Evolutionary conservation across 805 yeast genomes (phyloP), one percentile per base, ranked within the genome.

Genomic region (Komagataella pastoris): DNA sequence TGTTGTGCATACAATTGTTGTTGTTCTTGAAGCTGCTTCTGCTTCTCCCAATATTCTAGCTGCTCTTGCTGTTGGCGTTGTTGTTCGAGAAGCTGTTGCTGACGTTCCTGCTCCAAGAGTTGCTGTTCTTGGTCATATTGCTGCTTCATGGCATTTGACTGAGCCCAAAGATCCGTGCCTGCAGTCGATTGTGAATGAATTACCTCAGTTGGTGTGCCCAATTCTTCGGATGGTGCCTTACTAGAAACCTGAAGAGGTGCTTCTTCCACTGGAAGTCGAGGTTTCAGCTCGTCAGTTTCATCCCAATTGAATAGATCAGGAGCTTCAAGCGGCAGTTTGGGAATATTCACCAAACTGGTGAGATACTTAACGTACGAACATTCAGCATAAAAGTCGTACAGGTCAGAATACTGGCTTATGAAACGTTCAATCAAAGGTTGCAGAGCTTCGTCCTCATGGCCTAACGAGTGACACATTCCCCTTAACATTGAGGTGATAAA

Each of bases 401-500:
- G 68, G 50, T 85, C 71, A 51, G 76, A 70, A 58, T 81, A 85
- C 64, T 88, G 95, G 17, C 83, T 72, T 57, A 75, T 74, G 61
- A 83, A 91, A 50, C 91, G 73, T 44, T 81, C 81, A 56, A 81
- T 73, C 55, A 91, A 72, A 3, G 93, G 91, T 57, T 76, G 77
- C 56, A 91, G 71, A 17, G 46, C 44, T 4, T 84, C 96, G 18
- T 78, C 85, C 30, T 80, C 82, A 53, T 83, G 81, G 55, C 85
- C 77, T 58, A 87, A 75, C 59, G 79, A 79, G 60, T 85, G 79
- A 30, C 40, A 30, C 80, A 91, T 74, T 0, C 95, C 97, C 57
- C 96, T 77, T 54, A 91, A 70, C 98, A 91, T 90, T 7, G 95
- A 83, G 2, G 88, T 85, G 53, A 85, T 71, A 59, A 91, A 91